Percentiles rank a stretch among this genome's conserved stretches.
Conservation (phyloP, 352 stramenopile species). For the Phytophthora crassamura region DNA sequence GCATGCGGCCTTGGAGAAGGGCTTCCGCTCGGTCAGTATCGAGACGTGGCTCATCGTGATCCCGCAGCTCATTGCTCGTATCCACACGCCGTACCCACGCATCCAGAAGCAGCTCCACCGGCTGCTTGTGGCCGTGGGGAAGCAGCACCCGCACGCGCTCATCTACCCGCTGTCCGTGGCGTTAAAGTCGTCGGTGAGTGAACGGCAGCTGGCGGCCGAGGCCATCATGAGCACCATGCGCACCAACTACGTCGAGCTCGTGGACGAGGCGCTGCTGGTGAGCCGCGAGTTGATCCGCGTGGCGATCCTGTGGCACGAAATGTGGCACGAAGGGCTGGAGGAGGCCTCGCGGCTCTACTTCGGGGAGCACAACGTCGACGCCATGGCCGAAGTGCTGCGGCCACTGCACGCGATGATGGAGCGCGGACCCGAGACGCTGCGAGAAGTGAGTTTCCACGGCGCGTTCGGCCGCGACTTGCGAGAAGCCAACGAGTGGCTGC, state of each 20-base stretch:
- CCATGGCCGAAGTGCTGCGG: conserved; percentile 94
- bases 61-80: conserved; percentile 95
- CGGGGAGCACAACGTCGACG: conserved; percentile 96
- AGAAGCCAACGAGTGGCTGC: conserved; percentile 83
- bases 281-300: conserved; percentile 98
- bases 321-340: conserved; percentile 98
- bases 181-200: conserved; percentile 94
- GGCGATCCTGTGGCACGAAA: conserved; percentile 98
- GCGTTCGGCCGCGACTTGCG: conserved; percentile 93
- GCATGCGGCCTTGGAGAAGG: conserved; percentile 67
- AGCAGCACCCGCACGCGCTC: conserved; percentile 97
- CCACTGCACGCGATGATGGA: conserved; percentile 95
- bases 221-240: conserved; percentile 96
- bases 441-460: conserved; percentile 85
- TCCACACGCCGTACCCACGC: conserved; percentile 67
- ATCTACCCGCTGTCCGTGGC: conserved; percentile 98
- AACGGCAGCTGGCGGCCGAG: conserved; percentile 92
- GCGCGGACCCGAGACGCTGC: conserved; percentile 79
- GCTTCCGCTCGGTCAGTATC: conserved; percentile 93
- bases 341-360: conserved; percentile 98
- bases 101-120: conserved; percentile 88
- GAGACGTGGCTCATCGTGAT: conserved; percentile 99
- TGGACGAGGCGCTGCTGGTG: conserved; percentile 95
- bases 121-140: conserved; percentile 89
- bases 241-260: conserved; percentile 93